These are phyloP conservation scores for Talaromyces sp. DNA, from an alignment of 2,329 filamentous ascomycete genomes.

Conservation along the genomic window DNA sequence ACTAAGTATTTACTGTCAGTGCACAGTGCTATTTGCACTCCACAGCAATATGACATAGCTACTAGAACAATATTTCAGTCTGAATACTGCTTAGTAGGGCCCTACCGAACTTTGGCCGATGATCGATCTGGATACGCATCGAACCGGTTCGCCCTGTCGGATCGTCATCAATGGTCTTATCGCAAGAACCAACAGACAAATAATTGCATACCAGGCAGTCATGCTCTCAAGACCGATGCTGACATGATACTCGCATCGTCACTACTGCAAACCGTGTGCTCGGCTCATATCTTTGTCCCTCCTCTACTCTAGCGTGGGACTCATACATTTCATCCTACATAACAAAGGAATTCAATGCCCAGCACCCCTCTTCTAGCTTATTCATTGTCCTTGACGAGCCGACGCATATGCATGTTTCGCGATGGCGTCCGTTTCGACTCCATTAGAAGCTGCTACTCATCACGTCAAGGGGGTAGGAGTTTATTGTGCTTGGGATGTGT, in stretches of 20 bases:
- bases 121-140: neutral
- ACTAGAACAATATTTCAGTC: neutral
- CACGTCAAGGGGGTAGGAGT: conserved; percentile 12
- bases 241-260: neutral
- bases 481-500: neutral
- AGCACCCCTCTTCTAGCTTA: neutral
- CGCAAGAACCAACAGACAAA: neutral
- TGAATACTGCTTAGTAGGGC: neutral
- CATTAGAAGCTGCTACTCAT: conserved; percentile 7
- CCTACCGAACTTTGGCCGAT: neutral
- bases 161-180: neutral
- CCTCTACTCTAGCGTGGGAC: conserved; percentile 2
- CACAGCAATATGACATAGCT: neutral
- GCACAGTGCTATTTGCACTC: neutral
- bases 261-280: neutral
- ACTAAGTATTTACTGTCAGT: neutral
- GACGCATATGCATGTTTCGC: conserved; percentile 1
- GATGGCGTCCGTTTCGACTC: neutral
- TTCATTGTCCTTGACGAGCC: conserved; percentile 10
- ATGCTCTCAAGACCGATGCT: too few relatives aligned
- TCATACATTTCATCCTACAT: neutral
- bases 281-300: conserved; percentile 9
- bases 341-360: conserved; percentile 6
- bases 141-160: neutral
- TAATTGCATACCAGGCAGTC: too few relatives aligned